These are phyloP conservation scores for Pyrenochaeta sp. DNA, from an alignment of 2,329 filamentous ascomycete species.

Conservation along the genomic window DNA sequence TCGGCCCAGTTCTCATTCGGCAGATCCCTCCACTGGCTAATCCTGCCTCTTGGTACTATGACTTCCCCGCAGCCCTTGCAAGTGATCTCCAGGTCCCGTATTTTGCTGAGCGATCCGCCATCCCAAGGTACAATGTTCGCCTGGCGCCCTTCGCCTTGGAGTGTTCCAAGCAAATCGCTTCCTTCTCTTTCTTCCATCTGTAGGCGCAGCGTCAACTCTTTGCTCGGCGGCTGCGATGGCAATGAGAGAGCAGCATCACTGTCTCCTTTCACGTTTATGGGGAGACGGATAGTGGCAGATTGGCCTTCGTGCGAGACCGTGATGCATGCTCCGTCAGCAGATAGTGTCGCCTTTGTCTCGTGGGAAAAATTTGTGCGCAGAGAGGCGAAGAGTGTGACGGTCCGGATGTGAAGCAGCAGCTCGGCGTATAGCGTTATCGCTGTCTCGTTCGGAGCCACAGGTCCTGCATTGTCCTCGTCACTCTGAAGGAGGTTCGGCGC, in stretches of 20 bases:
- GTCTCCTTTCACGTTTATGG: slow-evolving; percentile 54
- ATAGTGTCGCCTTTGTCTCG: slow-evolving; percentile 55
- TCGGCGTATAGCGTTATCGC: slow-evolving; percentile 64
- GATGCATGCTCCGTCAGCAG: slow-evolving; percentile 54
- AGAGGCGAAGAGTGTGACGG: slow-evolving; percentile 65
- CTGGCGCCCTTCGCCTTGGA: slow-evolving; percentile 42
- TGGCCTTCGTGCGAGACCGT: slow-evolving; percentile 58
- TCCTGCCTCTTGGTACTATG: slow-evolving; percentile 25
- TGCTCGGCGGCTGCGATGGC: slow-evolving; percentile 55
- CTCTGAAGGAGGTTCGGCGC: slow-evolving; percentile 45
- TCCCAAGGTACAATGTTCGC: slow-evolving; percentile 56
- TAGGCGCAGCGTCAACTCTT: slow-evolving; percentile 64
- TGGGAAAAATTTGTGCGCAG: slow-evolving; percentile 55
- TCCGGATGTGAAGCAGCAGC: slow-evolving; percentile 67
- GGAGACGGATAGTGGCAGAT: slow-evolving; percentile 56
- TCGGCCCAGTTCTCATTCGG: slow-evolving; percentile 98
- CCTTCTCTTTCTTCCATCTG: slow-evolving; percentile 57
- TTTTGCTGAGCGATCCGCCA: slow-evolving; percentile 43
- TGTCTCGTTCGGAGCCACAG: slow-evolving; percentile 41
- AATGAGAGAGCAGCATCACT: slow-evolving; percentile 60
- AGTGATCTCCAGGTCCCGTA: slow-evolving; percentile 26
- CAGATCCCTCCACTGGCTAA: slow-evolving; percentile 81
- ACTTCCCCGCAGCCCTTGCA: slow-evolving; percentile 38
- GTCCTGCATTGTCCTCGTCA: slow-evolving; percentile 28
- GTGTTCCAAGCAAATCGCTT: slow-evolving; percentile 36